A percentile compares a stretch with the other conserved stretches of the same genome.
phyloP scores from a whole-genome alignment of 306 rosid genomes.

The Cicer judaicum region DNA sequence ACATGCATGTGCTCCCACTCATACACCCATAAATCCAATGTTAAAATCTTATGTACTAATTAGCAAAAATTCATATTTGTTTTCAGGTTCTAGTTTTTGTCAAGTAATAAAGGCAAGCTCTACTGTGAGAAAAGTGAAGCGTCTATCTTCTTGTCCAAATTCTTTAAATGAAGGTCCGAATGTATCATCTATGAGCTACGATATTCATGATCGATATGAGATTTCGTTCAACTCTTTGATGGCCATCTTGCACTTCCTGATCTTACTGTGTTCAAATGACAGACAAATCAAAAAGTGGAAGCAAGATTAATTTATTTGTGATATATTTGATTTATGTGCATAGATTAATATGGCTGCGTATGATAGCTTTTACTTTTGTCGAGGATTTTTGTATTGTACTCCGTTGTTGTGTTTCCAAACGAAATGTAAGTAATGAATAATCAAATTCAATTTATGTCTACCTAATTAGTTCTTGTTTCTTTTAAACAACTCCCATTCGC shows the following conservation, averaged over 20 bases:
- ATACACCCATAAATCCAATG: background rate
- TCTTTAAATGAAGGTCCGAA: slow-evolving; percentile 59
- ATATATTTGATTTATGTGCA: slow-evolving; percentile 48
- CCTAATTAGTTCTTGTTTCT: background rate
- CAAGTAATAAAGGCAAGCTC: slow-evolving; percentile 71
- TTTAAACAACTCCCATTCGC: background rate
- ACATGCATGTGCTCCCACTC: background rate
- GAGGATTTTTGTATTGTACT: slow-evolving; percentile 42
- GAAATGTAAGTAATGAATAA: slow-evolving; percentile 39
- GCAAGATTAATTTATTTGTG: slow-evolving; percentile 45
- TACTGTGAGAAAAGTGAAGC: slow-evolving; percentile 47
- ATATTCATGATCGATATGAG: slow-evolving; percentile 45
- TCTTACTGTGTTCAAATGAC: slow-evolving; percentile 50
- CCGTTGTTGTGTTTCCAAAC: slow-evolving; percentile 44
- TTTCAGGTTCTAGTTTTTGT: slow-evolving; percentile 69
- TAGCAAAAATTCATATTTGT: background rate
- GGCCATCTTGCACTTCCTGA: slow-evolving; percentile 58
- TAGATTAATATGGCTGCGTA: slow-evolving; percentile 48
- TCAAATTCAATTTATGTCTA: slow-evolving; percentile 41
- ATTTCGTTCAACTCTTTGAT: slow-evolving; percentile 53
- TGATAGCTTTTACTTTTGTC: slow-evolving; percentile 50
- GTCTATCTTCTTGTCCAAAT: slow-evolving; percentile 57
- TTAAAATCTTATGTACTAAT: background rate
- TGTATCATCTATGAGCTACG: slow-evolving; percentile 36
- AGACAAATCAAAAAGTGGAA: slow-evolving; percentile 47